Base-by-base conservation (phyloP, 805 yeast genomes). In the Candida orba region DNA sequence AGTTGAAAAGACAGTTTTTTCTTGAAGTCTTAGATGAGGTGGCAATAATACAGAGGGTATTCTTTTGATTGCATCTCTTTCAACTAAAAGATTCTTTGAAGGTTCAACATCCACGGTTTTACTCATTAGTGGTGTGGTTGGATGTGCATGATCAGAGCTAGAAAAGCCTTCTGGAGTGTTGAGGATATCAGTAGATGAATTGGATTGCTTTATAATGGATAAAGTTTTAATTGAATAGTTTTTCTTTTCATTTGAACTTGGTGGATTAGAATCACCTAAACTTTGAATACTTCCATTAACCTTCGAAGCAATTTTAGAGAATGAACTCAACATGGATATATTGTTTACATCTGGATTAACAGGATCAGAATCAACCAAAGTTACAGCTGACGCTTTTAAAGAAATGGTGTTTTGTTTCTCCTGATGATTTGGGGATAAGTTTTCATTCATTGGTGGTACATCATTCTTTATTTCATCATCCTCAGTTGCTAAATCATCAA, bases 21-120 rank as follows among this genome's bases (percentile, higher is more conserved):
- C 50, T 22, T 49, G 54, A n/a, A 52, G 52, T 37, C 49, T 52
- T 37, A 57, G 31, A 42, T 57, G 62, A 2, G 62, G 62, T 9
- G 62, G 60, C 3, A 57, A 34, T 17, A 57, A 39, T 7, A 42
- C 59, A 35, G 49, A 46, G 12, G 62, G 62, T 12, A 56, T 52
- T 46, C 62, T 49, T 18, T 41, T 56, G 22, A 57, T 37, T 2
- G 60, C 60, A 41, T 54, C 57, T 40, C 57, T 49, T 38, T 57
- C 62, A 3, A 51, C 24, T 32, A 42, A 40, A 4, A 56, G 23
- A 13, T 36, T 45, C 36, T 45, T 53, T 2, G 49, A 44, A 2
- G 42, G 32, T 4, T 42, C 14, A 4, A 23, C 24, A 20, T 44
- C 45, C 13, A 37, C 39, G 8, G 39, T 34, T 17, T 45, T 44